Percentiles rank a stretch among this genome's conserved stretches.
Evolutionary conservation across 805 yeast species (phyloP).

Genomic region (Starmera caribaea): DNA sequence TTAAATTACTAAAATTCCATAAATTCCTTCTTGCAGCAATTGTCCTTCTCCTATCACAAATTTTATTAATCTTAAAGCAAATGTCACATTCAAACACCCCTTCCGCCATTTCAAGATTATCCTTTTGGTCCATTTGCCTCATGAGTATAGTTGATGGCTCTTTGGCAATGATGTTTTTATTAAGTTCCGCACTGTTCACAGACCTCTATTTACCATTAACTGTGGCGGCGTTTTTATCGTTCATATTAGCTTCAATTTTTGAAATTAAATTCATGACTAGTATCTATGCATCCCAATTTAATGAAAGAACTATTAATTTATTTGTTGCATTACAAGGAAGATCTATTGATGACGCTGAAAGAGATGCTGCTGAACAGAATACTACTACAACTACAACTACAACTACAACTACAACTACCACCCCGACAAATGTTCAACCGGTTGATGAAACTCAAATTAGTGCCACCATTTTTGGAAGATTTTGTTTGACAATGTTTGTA

Average conservation of each 20-base stretch:
- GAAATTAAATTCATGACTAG: slow-evolving; percentile 66
- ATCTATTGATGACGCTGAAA: slow-evolving; percentile 26
- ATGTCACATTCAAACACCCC: slow-evolving; percentile 70
- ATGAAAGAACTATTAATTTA: slow-evolving; percentile 58
- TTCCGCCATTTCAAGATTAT: slow-evolving; percentile 64
- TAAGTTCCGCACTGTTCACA: slow-evolving; percentile 44
- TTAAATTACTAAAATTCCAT: slow-evolving; percentile 18
- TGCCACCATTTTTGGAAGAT: slow-evolving; percentile 48
- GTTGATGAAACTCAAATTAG: slow-evolving; percentile 45
- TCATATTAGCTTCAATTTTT: slow-evolving; percentile 62
- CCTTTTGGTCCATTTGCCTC: slow-evolving; percentile 57
- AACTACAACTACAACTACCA: slow-evolving; percentile 14
- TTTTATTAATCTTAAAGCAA: slow-evolving; percentile 38
- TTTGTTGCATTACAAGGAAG: slow-evolving; percentile 59
- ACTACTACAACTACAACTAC: slow-evolving; percentile 4
- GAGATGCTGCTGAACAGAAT: slow-evolving; percentile 1
- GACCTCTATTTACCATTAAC: slow-evolving; percentile 58
- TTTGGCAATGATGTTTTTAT: slow-evolving; percentile 49
- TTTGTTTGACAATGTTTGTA: slow-evolving; percentile 41
- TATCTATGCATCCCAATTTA: slow-evolving; percentile 60
- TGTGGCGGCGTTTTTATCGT: slow-evolving; percentile 59
- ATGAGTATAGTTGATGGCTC: slow-evolving; percentile 65
- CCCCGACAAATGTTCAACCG: slow-evolving; percentile 14
- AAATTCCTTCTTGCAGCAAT: slow-evolving; percentile 11
- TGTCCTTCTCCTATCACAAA: slow-evolving; percentile 17